Conservation (phyloP, 495 filamentous ascomycete species). For the Neurospora sublineolata region DNA sequence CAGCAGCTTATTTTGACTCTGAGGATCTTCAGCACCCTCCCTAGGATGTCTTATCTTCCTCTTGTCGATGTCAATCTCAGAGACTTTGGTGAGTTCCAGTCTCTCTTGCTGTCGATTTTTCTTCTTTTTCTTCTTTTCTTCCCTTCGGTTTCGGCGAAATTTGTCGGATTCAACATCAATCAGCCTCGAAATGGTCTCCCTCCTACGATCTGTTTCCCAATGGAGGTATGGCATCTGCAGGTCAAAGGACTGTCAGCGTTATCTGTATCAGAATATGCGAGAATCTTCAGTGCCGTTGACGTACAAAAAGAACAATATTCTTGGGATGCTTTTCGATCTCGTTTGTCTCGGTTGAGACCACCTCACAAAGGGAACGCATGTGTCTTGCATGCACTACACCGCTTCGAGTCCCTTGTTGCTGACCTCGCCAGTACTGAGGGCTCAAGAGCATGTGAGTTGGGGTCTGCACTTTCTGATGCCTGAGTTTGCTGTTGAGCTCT, state of each 20-base stretch:
- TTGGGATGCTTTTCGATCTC: conserved; percentile 14
- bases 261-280: not conserved
- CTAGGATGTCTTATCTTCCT: not conserved
- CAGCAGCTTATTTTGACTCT: not conserved
- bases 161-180: conserved; percentile 7
- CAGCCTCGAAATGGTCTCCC: conserved; percentile 17
- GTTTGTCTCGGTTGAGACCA: conserved; percentile 11
- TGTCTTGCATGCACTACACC: conserved; percentile 25
- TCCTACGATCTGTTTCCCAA: conserved; percentile 47
- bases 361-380: conserved; percentile 25
- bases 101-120: not conserved
- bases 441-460: conserved; percentile 15
- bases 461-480: not conserved
- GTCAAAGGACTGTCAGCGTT: not conserved
- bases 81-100: not conserved
- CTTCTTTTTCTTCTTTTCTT: not conserved
- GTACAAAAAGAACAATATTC: conserved; percentile 30
- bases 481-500: not conserved
- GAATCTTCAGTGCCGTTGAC: not conserved
- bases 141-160: not conserved
- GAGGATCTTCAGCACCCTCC: not conserved
- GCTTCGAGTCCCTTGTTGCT: conserved; percentile 15
- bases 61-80: not conserved
- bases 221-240: conserved; percentile 55
- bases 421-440: conserved; percentile 21